phyloP scores from a whole-genome alignment of 345 rosid species.

The Clarkia xantiana region DNA sequence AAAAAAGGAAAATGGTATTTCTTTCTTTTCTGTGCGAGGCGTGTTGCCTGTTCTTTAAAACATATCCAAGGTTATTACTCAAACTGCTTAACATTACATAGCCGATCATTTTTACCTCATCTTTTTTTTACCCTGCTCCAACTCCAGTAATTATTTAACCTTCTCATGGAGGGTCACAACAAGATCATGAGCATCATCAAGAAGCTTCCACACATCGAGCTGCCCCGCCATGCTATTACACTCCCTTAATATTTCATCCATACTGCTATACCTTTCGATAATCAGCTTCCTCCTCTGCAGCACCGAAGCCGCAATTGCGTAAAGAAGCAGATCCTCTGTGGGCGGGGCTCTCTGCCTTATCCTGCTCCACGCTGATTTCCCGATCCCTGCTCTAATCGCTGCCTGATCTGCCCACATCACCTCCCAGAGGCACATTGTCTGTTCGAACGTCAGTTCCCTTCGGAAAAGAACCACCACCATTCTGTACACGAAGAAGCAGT shows the following conservation, averaged over 20 bases:
- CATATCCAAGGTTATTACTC: no score
- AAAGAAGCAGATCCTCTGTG: constrained; percentile 73
- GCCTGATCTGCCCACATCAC: constrained; percentile 99
- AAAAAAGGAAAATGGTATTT: no score
- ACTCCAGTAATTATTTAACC: constrained; percentile 34
- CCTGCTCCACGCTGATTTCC: constrained; percentile 76
- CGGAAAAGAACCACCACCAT: constrained; percentile 94
- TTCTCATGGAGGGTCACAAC: constrained; percentile 73
- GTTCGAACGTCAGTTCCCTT: constrained; percentile 77
- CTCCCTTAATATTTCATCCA: constrained; percentile 89
- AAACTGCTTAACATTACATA: no score
- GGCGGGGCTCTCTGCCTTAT: constrained; percentile 82
- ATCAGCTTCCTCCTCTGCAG: constrained; percentile 81
- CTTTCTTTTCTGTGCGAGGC: no score
- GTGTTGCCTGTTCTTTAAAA: no score
- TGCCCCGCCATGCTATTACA: constrained; percentile 92
- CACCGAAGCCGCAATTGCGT: constrained; percentile 81
- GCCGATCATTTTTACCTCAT: no score
- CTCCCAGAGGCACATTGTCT: constrained; percentile 85
- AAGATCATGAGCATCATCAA: constrained; percentile 82
- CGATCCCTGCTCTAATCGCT: constrained; percentile 72
- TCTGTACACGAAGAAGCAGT: constrained; percentile 91
- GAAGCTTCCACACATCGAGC: constrained; percentile 90
- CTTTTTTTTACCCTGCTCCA: no score
- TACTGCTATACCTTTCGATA: constrained; percentile 70